A percentile compares a stretch with the other conserved stretches of the same genome.
Conservation (phyloP, 108 stramenopile genomes). For the Craspedostauros australis region DNA sequence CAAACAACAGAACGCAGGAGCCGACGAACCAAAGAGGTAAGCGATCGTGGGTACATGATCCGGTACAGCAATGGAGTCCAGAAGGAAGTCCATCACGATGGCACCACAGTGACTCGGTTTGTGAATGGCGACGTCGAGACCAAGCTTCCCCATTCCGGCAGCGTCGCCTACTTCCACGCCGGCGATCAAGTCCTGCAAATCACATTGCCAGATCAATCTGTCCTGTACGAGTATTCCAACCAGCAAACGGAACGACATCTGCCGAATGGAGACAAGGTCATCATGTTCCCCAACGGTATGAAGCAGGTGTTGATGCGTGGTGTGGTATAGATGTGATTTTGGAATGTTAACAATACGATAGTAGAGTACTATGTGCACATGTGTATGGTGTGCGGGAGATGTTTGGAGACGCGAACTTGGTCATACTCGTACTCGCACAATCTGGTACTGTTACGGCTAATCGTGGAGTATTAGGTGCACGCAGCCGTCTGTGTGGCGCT, state of each 20-base stretch:
- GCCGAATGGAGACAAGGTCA: constrained; percentile 36
- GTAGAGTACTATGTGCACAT: too few relatives aligned
- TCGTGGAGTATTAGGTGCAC: too few relatives aligned
- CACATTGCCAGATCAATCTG: constrained; percentile 23
- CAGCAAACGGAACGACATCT: constrained; percentile 48
- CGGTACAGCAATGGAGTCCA: constrained; percentile 52
- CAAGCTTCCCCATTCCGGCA: constrained; percentile 5
- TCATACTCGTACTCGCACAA: too few relatives aligned
- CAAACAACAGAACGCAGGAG: too few relatives aligned
- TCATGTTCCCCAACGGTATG: constrained; percentile 35
- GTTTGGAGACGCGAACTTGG: too few relatives aligned
- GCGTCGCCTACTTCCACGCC: constrained; percentile 28
- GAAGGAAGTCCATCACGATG: constrained; percentile 53
- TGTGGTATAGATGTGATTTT: too few relatives aligned
- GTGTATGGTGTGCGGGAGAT: too few relatives aligned
- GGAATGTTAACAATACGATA: too few relatives aligned
- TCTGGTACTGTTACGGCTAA: too few relatives aligned
- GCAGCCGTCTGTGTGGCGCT: too few relatives aligned
- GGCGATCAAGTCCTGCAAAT: constrained; percentile 29
- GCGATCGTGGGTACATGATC: constrained; percentile 26
- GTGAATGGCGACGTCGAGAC: constrained; percentile 78
- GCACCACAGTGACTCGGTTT: constrained; percentile 51
- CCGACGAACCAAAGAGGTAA: too few relatives aligned
- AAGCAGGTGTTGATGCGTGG: too few relatives aligned
- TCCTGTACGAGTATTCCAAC: constrained; percentile 47